These are phyloP conservation scores for Cephaloascus fragrans DNA, from an alignment of 805 yeast genomes.

Conservation along the genomic window DNA sequence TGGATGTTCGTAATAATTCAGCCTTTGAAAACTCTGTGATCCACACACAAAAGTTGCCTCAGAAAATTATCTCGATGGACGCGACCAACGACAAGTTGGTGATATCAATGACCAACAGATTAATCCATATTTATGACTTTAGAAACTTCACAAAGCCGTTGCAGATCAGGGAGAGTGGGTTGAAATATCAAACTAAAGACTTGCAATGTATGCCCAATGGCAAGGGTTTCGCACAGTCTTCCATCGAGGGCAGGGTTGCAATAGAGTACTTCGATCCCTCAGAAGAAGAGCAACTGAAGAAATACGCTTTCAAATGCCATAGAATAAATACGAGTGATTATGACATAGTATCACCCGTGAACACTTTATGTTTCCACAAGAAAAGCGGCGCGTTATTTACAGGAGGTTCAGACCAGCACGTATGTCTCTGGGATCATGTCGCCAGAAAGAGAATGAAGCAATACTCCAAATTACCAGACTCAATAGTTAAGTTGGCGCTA, in stretches of 20 bases:
- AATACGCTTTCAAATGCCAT: conserved; percentile 81
- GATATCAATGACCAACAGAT: conserved; percentile 43
- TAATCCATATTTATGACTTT: conserved; percentile 48
- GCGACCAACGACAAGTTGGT: conserved; percentile 33
- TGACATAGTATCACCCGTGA: conserved; percentile 46
- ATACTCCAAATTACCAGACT: conserved; percentile 18
- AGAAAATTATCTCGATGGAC: conserved; percentile 59
- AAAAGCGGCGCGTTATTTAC: conserved; percentile 31
- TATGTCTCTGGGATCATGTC: conserved; percentile 42
- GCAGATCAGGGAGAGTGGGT: conserved; percentile 49
- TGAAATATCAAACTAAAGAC: conserved; percentile 55
- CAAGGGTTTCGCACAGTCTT: conserved; percentile 54
- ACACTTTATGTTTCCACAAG: conserved; percentile 33
- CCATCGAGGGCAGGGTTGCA: conserved; percentile 78
- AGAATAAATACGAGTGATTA: conserved; percentile 33
- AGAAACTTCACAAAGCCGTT: conserved; percentile 35
- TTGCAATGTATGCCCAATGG: conserved; percentile 44
- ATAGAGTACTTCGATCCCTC: conserved; percentile 55
- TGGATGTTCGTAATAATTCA: conserved; percentile 27
- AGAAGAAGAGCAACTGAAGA: conserved; percentile 25
- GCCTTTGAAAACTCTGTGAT: conserved; percentile 1
- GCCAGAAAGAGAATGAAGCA: conserved; percentile 32
- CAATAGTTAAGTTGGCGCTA: conserved; percentile 13
- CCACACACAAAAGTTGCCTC: conserved; percentile 17
- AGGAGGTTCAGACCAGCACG: conserved; percentile 40